A percentile compares a stretch with the other conserved stretches of the same genome.
Evolutionary conservation across 805 yeast species (phyloP).

Genomic region (Ogataea pilisensis): DNA sequence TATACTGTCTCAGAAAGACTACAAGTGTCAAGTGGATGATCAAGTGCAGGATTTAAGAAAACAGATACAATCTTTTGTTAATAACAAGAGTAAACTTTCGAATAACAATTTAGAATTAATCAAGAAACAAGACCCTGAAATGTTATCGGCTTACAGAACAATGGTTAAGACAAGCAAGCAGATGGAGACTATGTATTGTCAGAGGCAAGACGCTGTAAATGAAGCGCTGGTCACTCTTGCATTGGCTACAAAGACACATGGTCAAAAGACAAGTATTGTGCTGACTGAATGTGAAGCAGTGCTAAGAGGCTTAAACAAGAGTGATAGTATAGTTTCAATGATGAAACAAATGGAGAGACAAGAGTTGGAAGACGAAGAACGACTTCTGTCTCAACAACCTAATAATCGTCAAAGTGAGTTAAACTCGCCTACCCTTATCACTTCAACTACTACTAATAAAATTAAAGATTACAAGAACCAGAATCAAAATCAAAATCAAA

Average conservation of each 20-base stretch:
- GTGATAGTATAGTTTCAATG: slow-evolving; percentile 19
- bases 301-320: slow-evolving; percentile 31
- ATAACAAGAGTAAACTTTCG: slow-evolving; percentile 33
- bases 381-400: background rate
- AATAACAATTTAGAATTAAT: slow-evolving; percentile 35
- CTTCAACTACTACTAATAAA: background rate
- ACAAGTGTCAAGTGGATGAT: slow-evolving; percentile 42
- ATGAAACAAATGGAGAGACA: slow-evolving; percentile 6
- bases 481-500: background rate
- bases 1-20: slow-evolving; percentile 45
- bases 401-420: background rate
- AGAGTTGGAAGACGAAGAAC: too few relatives aligned
- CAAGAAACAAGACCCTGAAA: slow-evolving; percentile 43
- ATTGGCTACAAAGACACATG: slow-evolving; percentile 42
- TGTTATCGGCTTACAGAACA: slow-evolving; percentile 46
- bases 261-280: slow-evolving; percentile 42
- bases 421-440: too few relatives aligned
- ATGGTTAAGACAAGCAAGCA: slow-evolving; percentile 43
- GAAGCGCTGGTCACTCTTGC: slow-evolving; percentile 43
- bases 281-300: slow-evolving; percentile 45
- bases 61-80: slow-evolving; percentile 36
- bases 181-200: slow-evolving; percentile 45
- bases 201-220: slow-evolving; percentile 41
- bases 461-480: too few relatives aligned
- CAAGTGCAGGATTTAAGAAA: slow-evolving; percentile 39